Percentiles rank a stretch among this genome's conserved stretches.
phyloP scores from a whole-genome alignment of 805 yeast genomes.

The Wickerhamiella azymoides region DNA sequence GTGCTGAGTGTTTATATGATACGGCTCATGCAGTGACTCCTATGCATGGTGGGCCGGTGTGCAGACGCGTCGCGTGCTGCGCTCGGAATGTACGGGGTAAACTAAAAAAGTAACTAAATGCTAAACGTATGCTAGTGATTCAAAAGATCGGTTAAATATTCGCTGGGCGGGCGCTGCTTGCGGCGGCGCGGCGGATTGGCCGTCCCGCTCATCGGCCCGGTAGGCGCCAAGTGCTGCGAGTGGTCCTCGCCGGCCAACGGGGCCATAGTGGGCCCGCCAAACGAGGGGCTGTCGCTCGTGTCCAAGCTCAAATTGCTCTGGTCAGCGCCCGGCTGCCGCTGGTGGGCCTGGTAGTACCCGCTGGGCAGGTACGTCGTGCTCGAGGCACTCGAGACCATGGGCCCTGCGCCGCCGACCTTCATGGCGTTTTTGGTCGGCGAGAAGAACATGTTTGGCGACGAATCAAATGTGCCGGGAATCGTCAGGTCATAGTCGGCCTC shows the following conservation, averaged over 20 bases:
- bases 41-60: not conserved
- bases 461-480: conserved; percentile 3
- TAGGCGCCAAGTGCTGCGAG: not conserved
- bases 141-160: conserved; percentile 1
- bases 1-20: not conserved
- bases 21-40: no score
- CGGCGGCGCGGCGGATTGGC: not conserved
- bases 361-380: conserved; percentile 15
- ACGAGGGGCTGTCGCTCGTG: not conserved
- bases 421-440: conserved; percentile 72
- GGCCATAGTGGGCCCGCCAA: not conserved
- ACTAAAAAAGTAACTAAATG: not conserved
- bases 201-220: not conserved
- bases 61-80: no score
- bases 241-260: not conserved
- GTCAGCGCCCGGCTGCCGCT: no score
- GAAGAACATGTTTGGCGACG: conserved; percentile 34
- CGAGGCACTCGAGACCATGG: conserved; percentile 8
- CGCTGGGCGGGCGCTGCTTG: conserved; percentile 3
- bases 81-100: no score
- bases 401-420: conserved; percentile 27
- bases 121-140: not conserved
- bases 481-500: conserved; percentile 7
- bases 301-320: not conserved
- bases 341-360: conserved; percentile 12